Evolutionary conservation across 495 filamentous ascomycete genomes (phyloP), one percentile per base, ranked within the genome.

Genomic region (Aspergillus mulundensis): DNA sequence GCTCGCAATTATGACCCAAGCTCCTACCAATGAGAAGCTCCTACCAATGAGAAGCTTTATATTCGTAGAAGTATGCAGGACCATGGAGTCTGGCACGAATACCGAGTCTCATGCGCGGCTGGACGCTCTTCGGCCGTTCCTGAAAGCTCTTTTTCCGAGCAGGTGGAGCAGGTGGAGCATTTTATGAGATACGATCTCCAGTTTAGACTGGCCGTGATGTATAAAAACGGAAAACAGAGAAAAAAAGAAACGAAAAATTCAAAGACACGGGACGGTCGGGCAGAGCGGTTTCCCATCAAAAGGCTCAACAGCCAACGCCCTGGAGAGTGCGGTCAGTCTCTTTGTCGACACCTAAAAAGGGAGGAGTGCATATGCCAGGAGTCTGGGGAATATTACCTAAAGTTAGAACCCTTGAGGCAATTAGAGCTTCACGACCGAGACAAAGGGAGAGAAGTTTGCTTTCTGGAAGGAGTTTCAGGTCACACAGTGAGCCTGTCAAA

Each of bases 171-270:
- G 36, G 61, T 61, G 63, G 58, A 62, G 63, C 49, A 46, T 54
- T 56, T 61, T 61, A 61, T 69, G 66, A 64, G 70, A 64, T 65
- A 65, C 68, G 68, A 71, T 73, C 68, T 67, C 54, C 47, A 57
- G 65, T 58, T 61, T 57, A 48, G 59, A 59, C 54, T 65, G 36
- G 38, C 56, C 56, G 52, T 57, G 56, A 58, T 60, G 59, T 66
- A 58, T 61, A 51, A 47, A 56, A 25, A 42, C 36, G 50, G 42
- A 50, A 40, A 55, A 48, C 4, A 16, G 18, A 40, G n/a, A 12
- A 54, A 56, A 51, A 54, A 53, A 44, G 56, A 34, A 23, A 59
- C 47, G 25, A 28, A 47, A 54, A 53, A 58, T 39, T 48, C n/a
- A 8, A 49, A 58, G 25, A 38, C 50, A 61, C 34, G 60, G 60